Base-by-base conservation (phyloP, 352 stramenopile species). In the Plasmopara muralis region DNA sequence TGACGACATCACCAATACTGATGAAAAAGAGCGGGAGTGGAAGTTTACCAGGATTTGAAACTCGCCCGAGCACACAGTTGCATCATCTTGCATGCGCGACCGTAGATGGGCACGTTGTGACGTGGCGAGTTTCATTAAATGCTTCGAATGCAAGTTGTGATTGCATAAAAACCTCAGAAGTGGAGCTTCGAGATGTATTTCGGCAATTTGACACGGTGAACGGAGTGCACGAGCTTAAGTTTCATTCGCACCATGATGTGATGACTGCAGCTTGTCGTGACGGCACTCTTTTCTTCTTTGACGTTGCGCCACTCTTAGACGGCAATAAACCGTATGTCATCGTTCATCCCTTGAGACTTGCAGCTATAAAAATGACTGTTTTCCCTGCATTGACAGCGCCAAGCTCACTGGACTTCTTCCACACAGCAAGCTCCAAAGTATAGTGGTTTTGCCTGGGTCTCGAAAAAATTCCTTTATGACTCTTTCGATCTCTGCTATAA, bases 281-380 rank as follows among this genome's bases (percentile, higher is more conserved):
- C 34, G 81, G 81, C n/a, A 77, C 68, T 0, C 63, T 83, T 8
- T 89, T 78, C 55, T 80, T 89, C 39, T 83, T 87, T 37, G 76
- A 91, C 25, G 57, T 86, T 20, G 60, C 69, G 0, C 69, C 68
- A 10, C 41, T 89, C 20, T 53, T 77, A 4, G 60, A 68, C 8
- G 70, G 82, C 31, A 82, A 71, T 42, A 84, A 80, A 45, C 57
- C 68, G 68, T 85, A 64, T 28, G 67, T 55, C 34, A 33, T 20
- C 33, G 9, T 46, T 2, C 31, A 35, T 35, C 5, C 10, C 10
- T 35, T 4, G 5, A 12, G 31, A 35, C 31, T 12, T 12, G 10
- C 6, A 12, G 31, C 31, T 25, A 25, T 25, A 8, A 45, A n/a
- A 41, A 38, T 64, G 43, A 63, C 46, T n/a, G n/a, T 41, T 56